Evolutionary conservation across 176 grass and related monocot genomes (phyloP).

Genomic region (Musa troglodytarum): DNA sequence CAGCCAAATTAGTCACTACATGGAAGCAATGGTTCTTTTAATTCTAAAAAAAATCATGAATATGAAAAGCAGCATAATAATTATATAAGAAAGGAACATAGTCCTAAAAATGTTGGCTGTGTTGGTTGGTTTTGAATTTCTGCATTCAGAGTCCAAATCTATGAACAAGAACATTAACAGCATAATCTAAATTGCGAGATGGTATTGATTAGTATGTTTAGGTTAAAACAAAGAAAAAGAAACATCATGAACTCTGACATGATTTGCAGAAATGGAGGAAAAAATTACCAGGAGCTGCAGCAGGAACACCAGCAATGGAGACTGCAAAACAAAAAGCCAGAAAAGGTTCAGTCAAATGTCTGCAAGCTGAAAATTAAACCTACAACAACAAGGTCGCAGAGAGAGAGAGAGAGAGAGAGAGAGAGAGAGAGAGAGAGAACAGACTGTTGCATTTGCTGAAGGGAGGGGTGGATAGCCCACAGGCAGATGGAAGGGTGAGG

Average conservation of each 20-base stretch:
- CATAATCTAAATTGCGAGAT: neutral
- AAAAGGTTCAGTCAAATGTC: neutral
- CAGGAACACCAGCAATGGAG: neutral
- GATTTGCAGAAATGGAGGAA: neutral
- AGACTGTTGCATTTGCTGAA: conserved; percentile 46
- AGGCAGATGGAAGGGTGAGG: conserved; percentile 38
- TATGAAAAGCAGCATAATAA: no score
- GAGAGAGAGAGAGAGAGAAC: neutral
- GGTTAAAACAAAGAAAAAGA: neutral
- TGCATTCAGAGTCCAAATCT: no score
- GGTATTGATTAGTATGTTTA: neutral
- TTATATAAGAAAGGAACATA: no score
- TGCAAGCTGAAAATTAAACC: neutral
- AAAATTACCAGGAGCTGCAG: conserved; percentile 4
- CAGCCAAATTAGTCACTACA: no score
- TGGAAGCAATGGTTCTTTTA: no score
- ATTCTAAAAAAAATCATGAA: no score
- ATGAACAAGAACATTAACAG: no score
- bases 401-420: neutral
- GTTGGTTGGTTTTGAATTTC: no score
- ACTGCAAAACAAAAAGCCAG: neutral
- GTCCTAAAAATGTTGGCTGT: no score
- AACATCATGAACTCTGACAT: neutral
- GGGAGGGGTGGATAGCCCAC: conserved; percentile 34
- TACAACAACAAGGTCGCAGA: neutral